phyloP scores from a whole-genome alignment of 768 basidiomycete species.

The Hydnomerulius pinastri region DNA sequence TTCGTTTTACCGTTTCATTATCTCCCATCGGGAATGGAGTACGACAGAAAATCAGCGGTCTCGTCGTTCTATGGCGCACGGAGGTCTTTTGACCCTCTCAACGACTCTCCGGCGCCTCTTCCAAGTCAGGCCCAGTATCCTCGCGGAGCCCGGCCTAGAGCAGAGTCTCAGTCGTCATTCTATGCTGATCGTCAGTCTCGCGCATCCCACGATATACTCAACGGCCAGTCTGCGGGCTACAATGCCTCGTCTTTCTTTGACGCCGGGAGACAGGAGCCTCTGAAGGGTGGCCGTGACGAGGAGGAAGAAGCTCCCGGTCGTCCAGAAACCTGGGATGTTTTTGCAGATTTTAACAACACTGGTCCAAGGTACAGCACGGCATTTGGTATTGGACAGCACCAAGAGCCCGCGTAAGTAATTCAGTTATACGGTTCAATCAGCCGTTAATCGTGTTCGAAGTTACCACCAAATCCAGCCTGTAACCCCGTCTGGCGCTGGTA shows the following conservation, averaged over 20 bases:
- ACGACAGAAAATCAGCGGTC: slow-evolving; percentile 75
- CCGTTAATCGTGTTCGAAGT: slow-evolving; percentile 27
- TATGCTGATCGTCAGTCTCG: slow-evolving; percentile 43
- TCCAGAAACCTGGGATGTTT: slow-evolving; percentile 71
- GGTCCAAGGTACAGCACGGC: slow-evolving; percentile 76
- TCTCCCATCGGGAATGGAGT: slow-evolving; percentile 52
- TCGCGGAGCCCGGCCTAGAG: slow-evolving; percentile 44
- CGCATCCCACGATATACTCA: slow-evolving; percentile 50
- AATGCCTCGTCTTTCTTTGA: slow-evolving; percentile 69
- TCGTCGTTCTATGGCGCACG: slow-evolving; percentile 76
- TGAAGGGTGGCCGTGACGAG: slow-evolving; percentile 79
- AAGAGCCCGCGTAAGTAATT: slow-evolving; percentile 48
- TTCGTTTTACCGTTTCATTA: slow-evolving; percentile 2
- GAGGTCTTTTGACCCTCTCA: slow-evolving; percentile 65
- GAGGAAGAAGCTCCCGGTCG: slow-evolving; percentile 46
- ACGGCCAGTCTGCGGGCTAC: slow-evolving; percentile 66
- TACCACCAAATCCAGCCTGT: slow-evolving; percentile 47
- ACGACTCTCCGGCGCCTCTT: slow-evolving; percentile 41
- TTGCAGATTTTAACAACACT: slow-evolving; percentile 86
- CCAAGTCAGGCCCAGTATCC: slow-evolving; percentile 16
- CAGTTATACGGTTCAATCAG: background rate
- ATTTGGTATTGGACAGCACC: slow-evolving; percentile 46
- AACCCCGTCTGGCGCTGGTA: slow-evolving; percentile 24
- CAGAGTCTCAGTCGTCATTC: slow-evolving; percentile 76
- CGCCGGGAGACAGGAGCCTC: slow-evolving; percentile 70